Evolutionary conservation across 2,329 filamentous ascomycete species (phyloP).

Genomic region (Aspergillus terreus): DNA sequence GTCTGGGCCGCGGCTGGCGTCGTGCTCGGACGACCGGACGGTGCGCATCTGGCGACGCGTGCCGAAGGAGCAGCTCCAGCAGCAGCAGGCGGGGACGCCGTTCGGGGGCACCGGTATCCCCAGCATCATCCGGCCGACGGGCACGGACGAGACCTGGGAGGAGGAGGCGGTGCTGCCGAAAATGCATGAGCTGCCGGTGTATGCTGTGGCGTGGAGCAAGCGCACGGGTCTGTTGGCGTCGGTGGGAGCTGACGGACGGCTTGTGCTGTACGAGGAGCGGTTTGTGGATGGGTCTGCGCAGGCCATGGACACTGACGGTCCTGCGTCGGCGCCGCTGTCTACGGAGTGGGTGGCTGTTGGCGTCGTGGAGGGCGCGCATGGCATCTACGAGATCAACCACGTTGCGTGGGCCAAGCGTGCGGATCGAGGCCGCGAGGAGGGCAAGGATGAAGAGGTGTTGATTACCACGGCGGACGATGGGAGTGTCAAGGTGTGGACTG

Average conservation of each 20-base stretch:
- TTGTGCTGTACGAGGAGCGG: conserved; percentile 73
- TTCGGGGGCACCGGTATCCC: conserved; percentile 56
- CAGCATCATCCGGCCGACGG: conserved; percentile 76
- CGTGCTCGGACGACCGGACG: conserved; percentile 79
- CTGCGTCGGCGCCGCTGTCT: conserved; percentile 21
- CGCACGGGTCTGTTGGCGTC: conserved; percentile 76
- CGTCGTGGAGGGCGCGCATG: conserved; percentile 71
- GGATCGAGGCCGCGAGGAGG: conserved; percentile 57
- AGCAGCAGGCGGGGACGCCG: conserved; percentile 39
- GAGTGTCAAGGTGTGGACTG: conserved; percentile 75
- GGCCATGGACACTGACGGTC: conserved; percentile 23
- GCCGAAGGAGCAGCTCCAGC: conserved; percentile 36
- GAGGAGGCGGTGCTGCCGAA: conserved; percentile 72
- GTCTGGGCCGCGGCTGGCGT: conserved; percentile 61
- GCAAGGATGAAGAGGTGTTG: conserved; percentile 70
- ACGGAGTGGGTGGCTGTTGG: conserved; percentile 70
- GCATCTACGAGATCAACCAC: conserved; percentile 92
- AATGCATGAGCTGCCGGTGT: conserved; percentile 75
- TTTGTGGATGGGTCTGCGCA: conserved; percentile 27
- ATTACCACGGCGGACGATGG: conserved; percentile 93
- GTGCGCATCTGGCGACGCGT: conserved; percentile 75
- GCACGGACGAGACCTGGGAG: conserved; percentile 76
- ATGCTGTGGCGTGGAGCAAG: conserved; percentile 79
- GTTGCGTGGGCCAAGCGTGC: conserved; percentile 79
- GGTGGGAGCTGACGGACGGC: conserved; percentile 78